Percentiles rank a stretch among this genome's conserved stretches.
These are phyloP conservation scores for Tulasnella sp. DNA, from an alignment of 768 basidiomycete species.

Conservation along the genomic window DNA sequence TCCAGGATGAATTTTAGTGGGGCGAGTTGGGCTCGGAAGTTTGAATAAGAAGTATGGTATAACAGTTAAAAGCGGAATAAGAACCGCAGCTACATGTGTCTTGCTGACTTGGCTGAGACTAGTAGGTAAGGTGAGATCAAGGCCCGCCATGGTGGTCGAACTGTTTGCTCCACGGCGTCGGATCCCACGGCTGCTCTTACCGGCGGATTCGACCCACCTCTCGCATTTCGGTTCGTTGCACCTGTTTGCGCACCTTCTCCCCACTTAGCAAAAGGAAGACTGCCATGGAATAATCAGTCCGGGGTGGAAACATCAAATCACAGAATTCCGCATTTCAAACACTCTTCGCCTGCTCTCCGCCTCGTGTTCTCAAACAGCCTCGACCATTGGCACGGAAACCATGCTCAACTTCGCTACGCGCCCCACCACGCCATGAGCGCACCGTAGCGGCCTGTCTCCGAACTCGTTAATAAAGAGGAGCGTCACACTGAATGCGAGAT, in stretches of 20 bases:
- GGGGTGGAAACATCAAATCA: not conserved
- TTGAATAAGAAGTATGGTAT: slow-evolving; percentile 7
- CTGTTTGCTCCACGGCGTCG: not conserved
- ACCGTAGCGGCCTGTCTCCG: not conserved
- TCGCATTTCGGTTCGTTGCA: not conserved
- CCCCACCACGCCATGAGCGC: not conserved
- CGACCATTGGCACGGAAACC: slow-evolving; percentile 5
- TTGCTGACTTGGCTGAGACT: not conserved
- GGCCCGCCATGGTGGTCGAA: not conserved
- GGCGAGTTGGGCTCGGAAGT: not conserved
- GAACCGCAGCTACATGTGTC: not conserved
- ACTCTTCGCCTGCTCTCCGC: not conserved
- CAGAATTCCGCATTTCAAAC: not conserved
- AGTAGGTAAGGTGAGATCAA: not conserved
- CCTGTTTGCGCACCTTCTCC: not conserved
- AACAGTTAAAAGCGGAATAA: not conserved
- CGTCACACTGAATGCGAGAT: not conserved
- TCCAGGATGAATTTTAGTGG: slow-evolving; percentile 16
- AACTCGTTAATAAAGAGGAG: not conserved
- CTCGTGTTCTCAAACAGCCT: slow-evolving; percentile 13
- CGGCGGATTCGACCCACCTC: too few species aligned
- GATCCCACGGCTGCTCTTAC: slow-evolving; percentile 1
- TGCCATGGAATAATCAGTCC: not conserved
- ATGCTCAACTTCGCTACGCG: not conserved
- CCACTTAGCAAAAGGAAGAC: not conserved